Evolutionary conservation across 176 grass and related monocot species (phyloP).

Genomic region (Luzula sylvatica): DNA sequence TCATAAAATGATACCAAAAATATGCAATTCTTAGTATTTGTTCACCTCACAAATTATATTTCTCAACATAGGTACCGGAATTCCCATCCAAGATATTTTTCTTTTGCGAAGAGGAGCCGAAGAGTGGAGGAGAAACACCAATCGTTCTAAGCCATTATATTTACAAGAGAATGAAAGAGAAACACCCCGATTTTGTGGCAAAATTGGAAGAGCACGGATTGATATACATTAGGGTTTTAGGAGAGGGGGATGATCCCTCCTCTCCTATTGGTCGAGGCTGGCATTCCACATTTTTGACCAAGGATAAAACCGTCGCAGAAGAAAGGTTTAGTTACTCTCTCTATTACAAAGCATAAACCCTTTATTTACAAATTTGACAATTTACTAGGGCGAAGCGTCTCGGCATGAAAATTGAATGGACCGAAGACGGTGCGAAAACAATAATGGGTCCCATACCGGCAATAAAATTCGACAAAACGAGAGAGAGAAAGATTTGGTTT

Average conservation of each 20-base stretch:
- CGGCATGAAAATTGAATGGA: slow-evolving; percentile 85
- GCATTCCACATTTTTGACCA: slow-evolving; percentile 86
- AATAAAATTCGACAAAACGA: slow-evolving; percentile 48
- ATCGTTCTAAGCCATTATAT: slow-evolving; percentile 70
- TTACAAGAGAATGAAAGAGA: slow-evolving; percentile 62
- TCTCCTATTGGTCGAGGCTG: slow-evolving; percentile 90
- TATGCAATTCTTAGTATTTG: too few relatives aligned
- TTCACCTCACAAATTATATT: not conserved
- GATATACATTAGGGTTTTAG: slow-evolving; percentile 67
- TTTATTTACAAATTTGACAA: too few relatives aligned
- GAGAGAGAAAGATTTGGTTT: slow-evolving; percentile 77
- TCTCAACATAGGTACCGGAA: slow-evolving; percentile 46
- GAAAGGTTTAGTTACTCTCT: slow-evolving; percentile 44
- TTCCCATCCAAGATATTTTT: slow-evolving; percentile 84
- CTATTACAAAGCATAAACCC: not conserved
- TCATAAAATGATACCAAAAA: too few relatives aligned
- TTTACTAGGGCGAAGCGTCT: slow-evolving; percentile 56
- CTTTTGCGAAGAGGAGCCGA: slow-evolving; percentile 82
- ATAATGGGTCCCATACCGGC: slow-evolving; percentile 70
- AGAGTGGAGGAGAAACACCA: slow-evolving; percentile 64
- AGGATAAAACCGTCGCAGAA: slow-evolving; percentile 52
- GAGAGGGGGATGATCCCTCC: slow-evolving; percentile 81
- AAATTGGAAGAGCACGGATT: slow-evolving; percentile 63
- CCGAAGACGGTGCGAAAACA: slow-evolving; percentile 59
- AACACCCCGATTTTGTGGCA: slow-evolving; percentile 58